Base-by-base conservation (phyloP, 805 yeast genomes). In the Spathaspora sp. region DNA sequence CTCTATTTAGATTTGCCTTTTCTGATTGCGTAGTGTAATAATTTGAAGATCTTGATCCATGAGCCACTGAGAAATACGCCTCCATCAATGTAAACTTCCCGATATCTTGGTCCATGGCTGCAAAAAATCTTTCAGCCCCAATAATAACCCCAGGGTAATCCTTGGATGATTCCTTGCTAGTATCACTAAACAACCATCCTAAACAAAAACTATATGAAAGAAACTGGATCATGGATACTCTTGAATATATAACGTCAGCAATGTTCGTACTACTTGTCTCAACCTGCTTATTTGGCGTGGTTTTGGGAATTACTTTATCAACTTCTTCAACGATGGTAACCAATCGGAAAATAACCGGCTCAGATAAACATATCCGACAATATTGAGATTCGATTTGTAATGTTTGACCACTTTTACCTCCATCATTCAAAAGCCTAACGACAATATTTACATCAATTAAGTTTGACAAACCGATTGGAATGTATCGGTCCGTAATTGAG, bases 71-170 rank as follows among this genome's bases (percentile, higher is more conserved):
- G 2, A 87, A 58, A 60, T 82, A 90, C 3, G 89, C 87, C 44
- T 85, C 87, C 48, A 80, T 73, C 51, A 89, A 70, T 0, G 90
- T 80, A 40, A 89, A 70, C 55, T 85, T 84, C 2, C 96, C 96
- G 42, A 81, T 66, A 8, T 73, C 73, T 16, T 80, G 78, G 45
- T 83, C 85, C 19, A 85, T 77, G 0, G 83, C 80, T 1, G 89
- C 82, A 55, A 84, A 87, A 18, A 89, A 79, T 16, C 84, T 71
- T 56, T 88, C 89, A 50, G 87, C 89, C 0, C 97, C 97, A 29
- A 83, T 54, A 39, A 87, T 83, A n/a, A 89, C 61, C 10, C 97
- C 97, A 0, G 90, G 90, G 49, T 71, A 75, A 29, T 67, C 70
- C 19, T 75, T 76, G n/a, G 52, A 42, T 14, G 49, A 5, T 10